Evolutionary conservation across 2,329 filamentous ascomycete species (phyloP), one percentile per base, ranked within the genome.

Genomic region (Colletotrichum nymphaeae): DNA sequence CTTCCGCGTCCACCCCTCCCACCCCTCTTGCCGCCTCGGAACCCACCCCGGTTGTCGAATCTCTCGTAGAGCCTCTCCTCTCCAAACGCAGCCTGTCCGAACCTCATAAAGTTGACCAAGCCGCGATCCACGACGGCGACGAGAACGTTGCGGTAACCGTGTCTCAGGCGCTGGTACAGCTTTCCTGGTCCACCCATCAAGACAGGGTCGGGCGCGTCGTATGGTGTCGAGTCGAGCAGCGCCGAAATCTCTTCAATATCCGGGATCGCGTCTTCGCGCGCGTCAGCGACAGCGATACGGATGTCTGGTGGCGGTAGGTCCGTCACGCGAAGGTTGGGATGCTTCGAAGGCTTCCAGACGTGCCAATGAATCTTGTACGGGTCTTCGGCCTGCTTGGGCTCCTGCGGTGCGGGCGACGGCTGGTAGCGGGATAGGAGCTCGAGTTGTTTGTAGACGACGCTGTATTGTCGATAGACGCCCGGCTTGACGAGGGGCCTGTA

Each of bases 101-200:
- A 88, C 28, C 94, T 87, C 78, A 98, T 86, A 80, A 96, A 98
- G 81, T 96, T 98, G 58, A 95, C 93, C 26, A 98, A 88, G 0
- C 97, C 97, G 75, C 95, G 90, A 80, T 98, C 97, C 42, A 98
- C 95, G 2, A 98, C 90, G 0, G 95, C 97, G 28, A 99, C 81
- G 42, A 98, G 86, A 37, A 97, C 93, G 81, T 94, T 97, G 76
- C 94, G 90, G 81, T 93, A 92, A 1, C 95, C 97, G 78, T 97
- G 92, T 82, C 95, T 96, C 75, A 98, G 84, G 72, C 94, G 91
- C 78, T 92, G 90, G 79, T 97, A 97, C 76, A 95, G 83, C 80
- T 80, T 86, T 78, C 79, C 90, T 80, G 82, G 86, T 58, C 72
- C 86, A 75, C 58, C 80, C 79, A 73, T 79, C 56, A 77, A 76